These are phyloP conservation scores for Vitis rotundifolia DNA, from an alignment of 164 flowering plant species.

Conservation along the genomic window DNA sequence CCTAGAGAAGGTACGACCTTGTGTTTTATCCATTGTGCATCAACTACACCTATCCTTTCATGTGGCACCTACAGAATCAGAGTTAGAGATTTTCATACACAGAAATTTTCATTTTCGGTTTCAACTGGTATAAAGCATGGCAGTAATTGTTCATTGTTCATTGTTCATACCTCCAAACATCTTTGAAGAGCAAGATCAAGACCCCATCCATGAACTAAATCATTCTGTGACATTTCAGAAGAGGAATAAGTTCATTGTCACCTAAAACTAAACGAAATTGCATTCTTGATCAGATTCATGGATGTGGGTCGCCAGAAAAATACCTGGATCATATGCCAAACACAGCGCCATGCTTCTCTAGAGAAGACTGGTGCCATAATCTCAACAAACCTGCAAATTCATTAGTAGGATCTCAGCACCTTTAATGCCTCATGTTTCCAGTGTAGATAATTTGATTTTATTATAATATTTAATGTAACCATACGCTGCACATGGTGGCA, in stretches of 20 bases:
- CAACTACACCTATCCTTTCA: constrained; percentile 30
- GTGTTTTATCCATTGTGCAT: constrained; percentile 29
- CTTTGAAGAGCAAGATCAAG: constrained; percentile 19
- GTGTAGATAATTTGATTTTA: no score
- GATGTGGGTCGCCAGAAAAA: no score
- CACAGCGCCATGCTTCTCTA: constrained; percentile 26
- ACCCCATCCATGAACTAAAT: constrained; percentile 35
- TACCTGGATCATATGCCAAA: constrained; percentile 34
- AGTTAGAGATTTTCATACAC: no score
- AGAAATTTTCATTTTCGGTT: no score
- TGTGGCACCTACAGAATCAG: constrained; percentile 1
- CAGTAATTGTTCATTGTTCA: no score
- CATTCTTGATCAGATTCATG: no score
- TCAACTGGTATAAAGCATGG: not conserved
- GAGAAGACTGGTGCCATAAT: constrained; percentile 37
- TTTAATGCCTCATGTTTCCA: no score
- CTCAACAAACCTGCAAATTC: constrained; percentile 24
- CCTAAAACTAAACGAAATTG: no score
- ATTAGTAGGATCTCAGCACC: no score
- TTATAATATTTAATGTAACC: not conserved
- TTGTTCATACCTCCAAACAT: constrained; percentile 23
- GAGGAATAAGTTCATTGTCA: no score
- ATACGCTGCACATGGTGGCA: constrained; percentile 33
- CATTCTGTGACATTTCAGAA: constrained; percentile 17
- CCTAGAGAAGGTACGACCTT: constrained; percentile 24